Conservation (phyloP, 176 grass and related monocot species). For the Thalia dealbata region DNA sequence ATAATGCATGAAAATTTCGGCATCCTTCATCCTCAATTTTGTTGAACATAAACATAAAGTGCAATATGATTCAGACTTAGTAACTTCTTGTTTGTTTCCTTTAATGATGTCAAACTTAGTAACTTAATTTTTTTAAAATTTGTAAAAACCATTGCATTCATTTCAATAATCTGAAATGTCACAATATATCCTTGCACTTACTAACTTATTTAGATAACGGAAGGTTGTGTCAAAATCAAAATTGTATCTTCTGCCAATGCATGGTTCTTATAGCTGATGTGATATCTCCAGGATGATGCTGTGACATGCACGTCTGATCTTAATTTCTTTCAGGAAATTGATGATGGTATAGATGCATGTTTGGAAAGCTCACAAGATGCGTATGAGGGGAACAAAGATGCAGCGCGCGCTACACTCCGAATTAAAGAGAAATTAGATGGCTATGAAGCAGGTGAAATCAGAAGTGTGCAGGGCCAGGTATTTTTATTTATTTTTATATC, state of each 20-base stretch:
- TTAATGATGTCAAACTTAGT: too few species aligned
- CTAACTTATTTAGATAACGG: too few species aligned
- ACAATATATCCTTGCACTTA: too few species aligned
- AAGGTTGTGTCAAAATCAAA: too few species aligned
- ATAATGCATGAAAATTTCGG: neutral
- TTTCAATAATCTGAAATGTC: too few species aligned
- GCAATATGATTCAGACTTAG: too few species aligned
- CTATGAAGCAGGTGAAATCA: constrained; percentile 85
- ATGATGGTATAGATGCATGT: constrained; percentile 49
- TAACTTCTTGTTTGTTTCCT: too few species aligned
- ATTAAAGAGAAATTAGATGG: constrained; percentile 87
- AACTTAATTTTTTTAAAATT: too few species aligned
- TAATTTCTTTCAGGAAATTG: constrained; percentile 51
- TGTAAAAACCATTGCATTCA: too few species aligned
- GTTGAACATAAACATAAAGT: too few species aligned
- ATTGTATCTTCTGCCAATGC: constrained; percentile 2
- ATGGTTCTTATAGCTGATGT: neutral
- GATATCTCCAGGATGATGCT: neutral
- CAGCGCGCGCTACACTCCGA: constrained; percentile 76
- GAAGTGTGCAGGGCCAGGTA: constrained; percentile 86
- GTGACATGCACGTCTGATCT: neutral
- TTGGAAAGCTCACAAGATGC: constrained; percentile 70
- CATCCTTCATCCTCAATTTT: neutral
- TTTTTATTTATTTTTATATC: neutral
- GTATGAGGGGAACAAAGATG: constrained; percentile 89